These are phyloP conservation scores for Epichloe baconii DNA, from an alignment of 2,329 filamentous ascomycete species.

Conservation along the genomic window DNA sequence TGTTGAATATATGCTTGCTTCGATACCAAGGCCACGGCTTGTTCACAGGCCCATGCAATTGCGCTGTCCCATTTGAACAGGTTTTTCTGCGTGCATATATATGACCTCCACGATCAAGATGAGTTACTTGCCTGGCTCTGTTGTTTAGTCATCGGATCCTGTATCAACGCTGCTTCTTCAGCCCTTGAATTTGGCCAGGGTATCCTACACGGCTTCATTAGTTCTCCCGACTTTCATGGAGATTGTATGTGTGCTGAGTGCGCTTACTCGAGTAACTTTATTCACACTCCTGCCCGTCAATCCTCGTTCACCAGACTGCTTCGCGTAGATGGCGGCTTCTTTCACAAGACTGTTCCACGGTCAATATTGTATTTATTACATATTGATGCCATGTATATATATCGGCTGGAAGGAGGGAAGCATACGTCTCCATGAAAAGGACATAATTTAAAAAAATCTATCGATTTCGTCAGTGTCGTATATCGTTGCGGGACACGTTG, in stretches of 20 bases:
- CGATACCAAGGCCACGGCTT: background rate
- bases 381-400: too few relatives aligned
- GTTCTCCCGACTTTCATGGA: background rate
- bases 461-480: slow-evolving; percentile 12
- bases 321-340: slow-evolving; percentile 65
- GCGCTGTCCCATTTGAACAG: background rate
- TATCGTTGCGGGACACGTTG: slow-evolving; percentile 9
- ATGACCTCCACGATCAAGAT: background rate
- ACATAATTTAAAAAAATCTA: slow-evolving; percentile 79
- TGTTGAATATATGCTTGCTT: background rate
- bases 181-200: slow-evolving; percentile 55
- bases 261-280: slow-evolving; percentile 57
- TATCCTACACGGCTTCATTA: slow-evolving; percentile 32
- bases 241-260: slow-evolving; percentile 12
- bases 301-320: slow-evolving; percentile 57
- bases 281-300: slow-evolving; percentile 65
- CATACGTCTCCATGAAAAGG: slow-evolving; percentile 60
- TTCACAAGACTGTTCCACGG: slow-evolving; percentile 50
- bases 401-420: background rate
- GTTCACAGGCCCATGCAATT: background rate
- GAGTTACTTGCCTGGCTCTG: background rate
- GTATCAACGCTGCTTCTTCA: slow-evolving; percentile 21
- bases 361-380: background rate
- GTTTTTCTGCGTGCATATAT: background rate
- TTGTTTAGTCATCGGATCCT: background rate